phyloP scores from a whole-genome alignment of 768 basidiomycete species.

The Mycena vulgaris region DNA sequence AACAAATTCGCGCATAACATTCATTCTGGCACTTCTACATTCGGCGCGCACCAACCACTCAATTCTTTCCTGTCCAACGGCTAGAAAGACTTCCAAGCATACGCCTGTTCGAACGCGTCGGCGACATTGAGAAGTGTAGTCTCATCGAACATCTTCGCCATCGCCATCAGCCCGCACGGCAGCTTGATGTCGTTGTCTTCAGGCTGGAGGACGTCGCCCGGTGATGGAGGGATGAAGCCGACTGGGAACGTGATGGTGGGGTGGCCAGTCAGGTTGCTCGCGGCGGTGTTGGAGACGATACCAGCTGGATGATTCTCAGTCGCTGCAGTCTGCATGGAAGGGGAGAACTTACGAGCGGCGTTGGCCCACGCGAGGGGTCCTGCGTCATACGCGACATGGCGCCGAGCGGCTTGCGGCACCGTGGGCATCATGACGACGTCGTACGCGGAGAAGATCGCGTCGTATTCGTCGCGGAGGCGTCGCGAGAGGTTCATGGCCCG shows the following conservation, averaged over 20 bases:
- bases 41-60: too few species aligned
- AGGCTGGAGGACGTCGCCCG: slow-evolving; percentile 31
- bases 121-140: slow-evolving; percentile 21
- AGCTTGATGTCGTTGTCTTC: slow-evolving; percentile 47
- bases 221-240: slow-evolving; percentile 49
- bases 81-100: slow-evolving; percentile 35
- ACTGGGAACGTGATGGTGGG: slow-evolving; percentile 54
- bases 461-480: slow-evolving; percentile 34
- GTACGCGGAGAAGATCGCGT: slow-evolving; percentile 21
- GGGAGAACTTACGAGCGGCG: not conserved
- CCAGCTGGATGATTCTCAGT: slow-evolving; percentile 13
- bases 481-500: slow-evolving; percentile 37
- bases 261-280: slow-evolving; percentile 49
- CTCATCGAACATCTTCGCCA: slow-evolving; percentile 52
- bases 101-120: slow-evolving; percentile 30
- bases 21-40: too few species aligned
- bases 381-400: slow-evolving; percentile 24
- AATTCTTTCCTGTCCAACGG: too few species aligned
- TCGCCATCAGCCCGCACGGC: slow-evolving; percentile 56
- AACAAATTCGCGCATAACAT: too few species aligned
- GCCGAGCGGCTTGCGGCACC: slow-evolving; percentile 37
- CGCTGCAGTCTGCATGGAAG: not conserved
- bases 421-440: slow-evolving; percentile 39
- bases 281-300: slow-evolving; percentile 29
- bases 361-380: slow-evolving; percentile 31